Percentiles rank a stretch among this genome's conserved stretches.
Conservation (phyloP, 495 filamentous ascomycete species). For the Penicillium argentinense region DNA sequence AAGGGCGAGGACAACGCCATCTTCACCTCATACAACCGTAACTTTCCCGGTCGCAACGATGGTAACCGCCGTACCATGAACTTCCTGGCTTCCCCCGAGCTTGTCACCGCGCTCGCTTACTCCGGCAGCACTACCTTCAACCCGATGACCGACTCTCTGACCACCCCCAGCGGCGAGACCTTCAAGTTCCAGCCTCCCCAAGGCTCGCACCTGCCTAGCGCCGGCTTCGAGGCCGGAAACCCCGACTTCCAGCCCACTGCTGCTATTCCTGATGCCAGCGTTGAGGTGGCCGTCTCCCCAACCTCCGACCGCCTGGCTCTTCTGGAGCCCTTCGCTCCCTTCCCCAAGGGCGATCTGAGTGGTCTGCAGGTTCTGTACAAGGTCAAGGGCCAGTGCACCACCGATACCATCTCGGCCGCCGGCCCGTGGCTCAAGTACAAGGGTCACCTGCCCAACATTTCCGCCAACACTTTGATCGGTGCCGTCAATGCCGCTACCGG, state of each 20-base stretch:
- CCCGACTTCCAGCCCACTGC: constrained; percentile 70
- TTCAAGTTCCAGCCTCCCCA: constrained; percentile 86
- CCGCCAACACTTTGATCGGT: constrained; percentile 91
- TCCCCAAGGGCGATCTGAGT: constrained; percentile 72
- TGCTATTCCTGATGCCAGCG: constrained; percentile 58
- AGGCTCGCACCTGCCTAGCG: constrained; percentile 72
- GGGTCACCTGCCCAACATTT: constrained; percentile 97
- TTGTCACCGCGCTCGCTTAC: constrained; percentile 95
- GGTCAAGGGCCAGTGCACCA: constrained; percentile 95
- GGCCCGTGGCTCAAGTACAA: constrained; percentile 99
- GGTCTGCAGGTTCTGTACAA: constrained; percentile 78
- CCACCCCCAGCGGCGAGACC: constrained; percentile 72
- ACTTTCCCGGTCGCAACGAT: constrained; percentile 96
- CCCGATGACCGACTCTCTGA: constrained; percentile 83
- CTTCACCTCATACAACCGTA: constrained; percentile 96
- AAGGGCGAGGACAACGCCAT: constrained; percentile 94
- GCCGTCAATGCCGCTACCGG: constrained; percentile 89
- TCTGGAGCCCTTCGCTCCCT: constrained; percentile 86
- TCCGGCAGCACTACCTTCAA: constrained; percentile 94
- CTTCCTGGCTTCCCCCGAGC: constrained; percentile 93
- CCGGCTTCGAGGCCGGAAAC: constrained; percentile 80
- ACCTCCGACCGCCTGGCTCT: constrained; percentile 84
- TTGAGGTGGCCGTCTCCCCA: constrained; percentile 71
- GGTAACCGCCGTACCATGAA: constrained; percentile 97
- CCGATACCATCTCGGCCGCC: constrained; percentile 96